Percentiles rank a stretch among this genome's conserved stretches.
phyloP scores from a whole-genome alignment of 2,329 filamentous ascomycete genomes.

The Fusarium buharicum region DNA sequence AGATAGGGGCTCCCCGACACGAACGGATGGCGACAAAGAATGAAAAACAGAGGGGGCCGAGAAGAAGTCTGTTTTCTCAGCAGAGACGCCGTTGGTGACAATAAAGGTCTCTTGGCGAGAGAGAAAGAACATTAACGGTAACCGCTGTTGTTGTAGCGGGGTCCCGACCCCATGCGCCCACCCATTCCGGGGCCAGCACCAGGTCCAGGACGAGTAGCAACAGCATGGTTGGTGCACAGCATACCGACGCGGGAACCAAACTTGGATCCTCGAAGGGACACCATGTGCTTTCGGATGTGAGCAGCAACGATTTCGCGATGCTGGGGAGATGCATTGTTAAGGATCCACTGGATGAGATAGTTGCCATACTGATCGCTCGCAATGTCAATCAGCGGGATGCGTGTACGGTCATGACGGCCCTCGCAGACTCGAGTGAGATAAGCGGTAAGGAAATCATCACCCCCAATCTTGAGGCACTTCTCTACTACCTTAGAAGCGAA shows the following conservation, averaged over 20 bases:
- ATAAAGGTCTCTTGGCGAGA: constrained; percentile 1
- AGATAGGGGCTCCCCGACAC: constrained; percentile 44
- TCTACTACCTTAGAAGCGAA: constrained; percentile 99
- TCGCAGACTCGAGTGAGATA: constrained; percentile 96
- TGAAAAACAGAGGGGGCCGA: constrained; percentile 31
- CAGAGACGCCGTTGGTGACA: constrained; percentile 5
- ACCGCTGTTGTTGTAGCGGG: constrained; percentile 65
- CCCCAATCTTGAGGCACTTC: constrained; percentile 98
- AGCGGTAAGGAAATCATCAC: constrained; percentile 86
- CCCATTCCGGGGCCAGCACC: constrained; percentile 75
- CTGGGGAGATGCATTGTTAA: constrained; percentile 86
- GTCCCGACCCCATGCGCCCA: constrained; percentile 65
- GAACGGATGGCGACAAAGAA: constrained; percentile 41
- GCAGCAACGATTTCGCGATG: constrained; percentile 93
- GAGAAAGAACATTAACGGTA: constrained; percentile 60
- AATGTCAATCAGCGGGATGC: constrained; percentile 97
- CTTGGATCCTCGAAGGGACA: constrained; percentile 96
- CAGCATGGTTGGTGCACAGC: constrained; percentile 96
- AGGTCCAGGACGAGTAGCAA: constrained; percentile 88
- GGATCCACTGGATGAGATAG: constrained; percentile 96
- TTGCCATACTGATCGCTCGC: constrained; percentile 99
- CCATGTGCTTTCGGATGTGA: constrained; percentile 99
- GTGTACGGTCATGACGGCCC: constrained; percentile 86
- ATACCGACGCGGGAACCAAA: constrained; percentile 98
- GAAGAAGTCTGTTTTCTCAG: constrained; percentile 7